Base-by-base conservation (phyloP, 1,284 basidiomycete species). In the Erythrobasidium hasegawianum region DNA sequence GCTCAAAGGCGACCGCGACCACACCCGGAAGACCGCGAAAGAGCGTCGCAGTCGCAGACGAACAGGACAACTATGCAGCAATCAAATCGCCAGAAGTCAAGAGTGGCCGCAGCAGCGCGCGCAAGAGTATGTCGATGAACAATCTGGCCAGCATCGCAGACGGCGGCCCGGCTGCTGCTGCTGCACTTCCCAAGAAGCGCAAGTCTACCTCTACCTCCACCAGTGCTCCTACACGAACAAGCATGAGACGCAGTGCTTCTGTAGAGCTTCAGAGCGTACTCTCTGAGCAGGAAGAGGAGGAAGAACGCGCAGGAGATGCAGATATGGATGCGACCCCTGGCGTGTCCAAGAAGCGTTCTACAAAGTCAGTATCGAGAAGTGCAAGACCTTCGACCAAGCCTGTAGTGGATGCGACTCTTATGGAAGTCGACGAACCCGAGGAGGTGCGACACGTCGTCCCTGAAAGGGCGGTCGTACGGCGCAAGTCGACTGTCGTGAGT, bases 41-140 rank as follows among this genome's bases (percentile, higher is more conserved):
- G 79, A 81, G 38, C 82, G 82, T 22, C 75, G 82, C 43, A 9
- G 40, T 41, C 45, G 43, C 41, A 49, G 27, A 13, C 7, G n/a
- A 45, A 20, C 11, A n/a, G 2, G 18, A n/a, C 9, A 2, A 26
- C 18, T n/a, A 55, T 22, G 7, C 18, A 57, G 27, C 4, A 4
- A 26, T 14, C n/a, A 18, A 20, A 7, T 39, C 43, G 41, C 14
- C 59, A 39, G 9, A 61, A 61, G 40, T 24, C 1, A 10, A 43
- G 26, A 40, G 33, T 11, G 18, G 27, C 24, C 10, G n/a, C 4
- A 40, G 27, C 18, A 47, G 53, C 38, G 45, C n/a, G n/a, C 1
- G 29, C 27, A 22, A 20, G 27, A 39, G 54, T 18, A 27, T 43
- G 62, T 50, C 62, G 43, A 27, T 26, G 53, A n/a, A 39, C 62